Evolutionary conservation across 2,329 filamentous ascomycete genomes (phyloP).

Genomic region (Pseudopithomyces chartarum): DNA sequence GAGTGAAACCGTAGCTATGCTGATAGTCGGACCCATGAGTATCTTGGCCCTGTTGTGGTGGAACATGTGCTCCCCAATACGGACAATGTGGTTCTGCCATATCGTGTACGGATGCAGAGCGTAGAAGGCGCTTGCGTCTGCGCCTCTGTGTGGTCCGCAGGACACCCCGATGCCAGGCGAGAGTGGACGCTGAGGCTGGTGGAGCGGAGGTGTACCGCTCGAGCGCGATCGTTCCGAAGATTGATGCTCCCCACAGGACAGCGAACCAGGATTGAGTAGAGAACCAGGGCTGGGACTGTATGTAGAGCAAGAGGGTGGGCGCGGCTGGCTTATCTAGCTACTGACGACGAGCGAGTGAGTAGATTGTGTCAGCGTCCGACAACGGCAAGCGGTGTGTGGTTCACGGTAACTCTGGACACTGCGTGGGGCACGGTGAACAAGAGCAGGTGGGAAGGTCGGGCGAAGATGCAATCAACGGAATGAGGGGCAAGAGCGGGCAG

Average conservation of each 20-base stretch:
- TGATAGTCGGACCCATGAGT: slow-evolving; percentile 23
- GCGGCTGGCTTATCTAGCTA: neutral
- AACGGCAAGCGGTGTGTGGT: slow-evolving; percentile 21
- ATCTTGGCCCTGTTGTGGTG: slow-evolving; percentile 25
- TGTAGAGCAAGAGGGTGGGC: neutral
- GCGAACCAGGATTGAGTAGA: neutral
- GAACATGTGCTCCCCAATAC: slow-evolving; percentile 19
- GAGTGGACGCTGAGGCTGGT: neutral
- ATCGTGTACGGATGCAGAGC: slow-evolving; percentile 3
- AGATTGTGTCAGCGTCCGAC: slow-evolving; percentile 16
- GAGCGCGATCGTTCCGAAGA: neutral
- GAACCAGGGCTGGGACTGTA: neutral
- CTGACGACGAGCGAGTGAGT: neutral
- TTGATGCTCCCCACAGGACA: neutral
- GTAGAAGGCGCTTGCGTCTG: neutral
- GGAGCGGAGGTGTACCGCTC: neutral
- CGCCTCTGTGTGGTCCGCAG: neutral
- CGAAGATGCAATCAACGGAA: slow-evolving; percentile 8
- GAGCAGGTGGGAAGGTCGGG: neutral
- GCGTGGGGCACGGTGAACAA: slow-evolving; percentile 8
- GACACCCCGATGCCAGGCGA: neutral
- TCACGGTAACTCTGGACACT: slow-evolving; percentile 17
- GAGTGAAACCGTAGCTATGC: slow-evolving; percentile 10
- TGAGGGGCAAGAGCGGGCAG: slow-evolving; percentile 7
- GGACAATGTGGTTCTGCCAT: slow-evolving; percentile 36